Evolutionary conservation across 2,329 filamentous ascomycete genomes (phyloP).

Genomic region (Clathrospora elynae): DNA sequence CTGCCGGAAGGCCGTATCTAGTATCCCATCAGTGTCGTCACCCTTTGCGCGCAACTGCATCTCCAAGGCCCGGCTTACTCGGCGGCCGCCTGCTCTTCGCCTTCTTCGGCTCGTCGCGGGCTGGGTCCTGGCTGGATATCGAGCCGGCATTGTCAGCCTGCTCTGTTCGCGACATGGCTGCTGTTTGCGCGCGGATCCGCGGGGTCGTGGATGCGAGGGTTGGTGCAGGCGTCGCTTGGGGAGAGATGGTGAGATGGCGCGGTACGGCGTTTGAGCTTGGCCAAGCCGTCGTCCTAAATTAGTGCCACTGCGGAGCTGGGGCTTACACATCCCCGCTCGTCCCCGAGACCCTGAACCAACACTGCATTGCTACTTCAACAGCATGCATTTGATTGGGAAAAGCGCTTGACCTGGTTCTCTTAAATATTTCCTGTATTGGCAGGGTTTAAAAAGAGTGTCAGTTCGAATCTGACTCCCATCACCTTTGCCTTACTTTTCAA

Average conservation of each 20-base stretch:
- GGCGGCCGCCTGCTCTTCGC: constrained; percentile 89
- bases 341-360: constrained; percentile 23
- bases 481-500: too few species aligned
- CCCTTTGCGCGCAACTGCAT: constrained; percentile 12
- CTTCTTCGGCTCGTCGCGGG: constrained; percentile 58
- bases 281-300: constrained; percentile 31
- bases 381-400: too few species aligned
- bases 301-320: constrained; percentile 26
- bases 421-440: too few species aligned
- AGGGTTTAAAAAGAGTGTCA: too few species aligned
- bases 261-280: constrained; percentile 27
- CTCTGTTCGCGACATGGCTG: constrained; percentile 54
- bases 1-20: constrained; percentile 95
- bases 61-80: constrained; percentile 61
- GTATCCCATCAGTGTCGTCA: constrained; percentile 24
- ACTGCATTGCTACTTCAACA: too few species aligned
- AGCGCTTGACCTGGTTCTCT: too few species aligned
- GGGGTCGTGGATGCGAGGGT: constrained; percentile 22
- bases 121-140: constrained; percentile 51
- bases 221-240: constrained; percentile 20
- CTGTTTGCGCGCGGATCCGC: constrained; percentile 41
- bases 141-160: constrained; percentile 52
- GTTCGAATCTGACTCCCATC: too few species aligned
- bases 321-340: constrained; percentile 21
- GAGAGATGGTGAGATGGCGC: constrained; percentile 21